Base-by-base conservation (phyloP, 176 grass and related monocot genomes). In the Oryza rufipogon region DNA sequence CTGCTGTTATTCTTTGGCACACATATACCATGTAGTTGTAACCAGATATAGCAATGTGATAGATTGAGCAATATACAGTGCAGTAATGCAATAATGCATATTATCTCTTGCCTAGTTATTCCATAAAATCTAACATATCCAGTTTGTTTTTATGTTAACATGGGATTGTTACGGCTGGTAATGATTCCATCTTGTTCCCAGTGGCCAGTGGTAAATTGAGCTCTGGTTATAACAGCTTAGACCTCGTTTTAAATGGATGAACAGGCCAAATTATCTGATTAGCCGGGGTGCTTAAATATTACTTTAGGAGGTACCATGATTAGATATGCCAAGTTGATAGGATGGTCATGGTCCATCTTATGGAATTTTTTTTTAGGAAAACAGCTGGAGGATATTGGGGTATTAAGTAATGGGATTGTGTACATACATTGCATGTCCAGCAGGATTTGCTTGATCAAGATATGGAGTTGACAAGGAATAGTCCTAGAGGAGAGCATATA, bases 361-460 rank as follows among this genome's bases (percentile, higher is more conserved):
- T 0, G 2, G 36, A 61, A 70, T 16, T 45, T 85, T 44, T 44
- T 11, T 44, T 2, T 10, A 9, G 42, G 42, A 44, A 44, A 44
- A 10, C 42, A 44, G 42, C 42, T 10, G 42, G 42, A 10, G 42
- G 42, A 61, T 77, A 23, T 32, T 85, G 39, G 36, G 25, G 19
- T 72, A 42, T 9, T 36, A 48, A 30, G 26, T 64, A 45, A 85
- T 45, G 14, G 25, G 56, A 36, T 71, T 13, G 26, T 65, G 5
- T 54, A 84, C 25, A n/a, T 76, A 77, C 39, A 48, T 77, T 42
- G n/a, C 67, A 30, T 52, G 22, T 20, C 26, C 19, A 81, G 58
- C 20, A 22, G 20, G 9, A 7, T 63, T 63, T 23, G n/a, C 67
- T 28, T 52, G 32, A 49, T 26, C 13, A 81, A 68, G 25, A 64